These are phyloP conservation scores for Musa itinerans DNA, from an alignment of 176 grass and related monocot species.

Conservation along the genomic window DNA sequence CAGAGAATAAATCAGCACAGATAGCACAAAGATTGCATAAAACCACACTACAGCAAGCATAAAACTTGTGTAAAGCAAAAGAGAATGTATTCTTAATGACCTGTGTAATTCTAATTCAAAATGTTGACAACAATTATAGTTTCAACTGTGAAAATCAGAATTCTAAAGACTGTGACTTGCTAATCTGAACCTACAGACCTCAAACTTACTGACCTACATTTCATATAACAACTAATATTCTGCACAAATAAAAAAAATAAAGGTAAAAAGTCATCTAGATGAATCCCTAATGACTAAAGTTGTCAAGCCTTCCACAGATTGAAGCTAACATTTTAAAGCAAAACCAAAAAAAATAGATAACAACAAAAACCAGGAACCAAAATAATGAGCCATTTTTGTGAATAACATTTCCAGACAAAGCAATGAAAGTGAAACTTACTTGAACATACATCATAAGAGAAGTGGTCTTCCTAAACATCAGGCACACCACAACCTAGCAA, in stretches of 20 bases:
- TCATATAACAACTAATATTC: background rate
- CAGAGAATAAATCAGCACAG: background rate
- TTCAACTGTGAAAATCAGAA: background rate
- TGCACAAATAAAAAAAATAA: too few relatives aligned
- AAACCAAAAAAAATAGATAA: background rate
- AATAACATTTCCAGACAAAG: background rate
- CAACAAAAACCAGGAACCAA: background rate
- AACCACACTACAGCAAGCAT: background rate
- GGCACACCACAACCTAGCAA: constrained; percentile 15
- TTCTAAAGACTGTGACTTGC: background rate
- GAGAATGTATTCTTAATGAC: background rate
- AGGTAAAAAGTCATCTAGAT: background rate
- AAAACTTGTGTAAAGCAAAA: background rate
- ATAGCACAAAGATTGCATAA: background rate
- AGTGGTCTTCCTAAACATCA: constrained; percentile 10
- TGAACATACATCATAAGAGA: constrained; percentile 12
- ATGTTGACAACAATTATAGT: background rate
- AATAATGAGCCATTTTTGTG: background rate
- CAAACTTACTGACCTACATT: background rate
- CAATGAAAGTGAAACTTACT: background rate
- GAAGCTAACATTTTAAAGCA: background rate
- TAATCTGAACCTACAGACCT: background rate
- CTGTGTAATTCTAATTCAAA: background rate
- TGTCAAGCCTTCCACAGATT: background rate
- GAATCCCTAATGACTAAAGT: background rate